phyloP scores from a whole-genome alignment of 2,329 filamentous ascomycete genomes.

The Cordyceps cicadae region DNA sequence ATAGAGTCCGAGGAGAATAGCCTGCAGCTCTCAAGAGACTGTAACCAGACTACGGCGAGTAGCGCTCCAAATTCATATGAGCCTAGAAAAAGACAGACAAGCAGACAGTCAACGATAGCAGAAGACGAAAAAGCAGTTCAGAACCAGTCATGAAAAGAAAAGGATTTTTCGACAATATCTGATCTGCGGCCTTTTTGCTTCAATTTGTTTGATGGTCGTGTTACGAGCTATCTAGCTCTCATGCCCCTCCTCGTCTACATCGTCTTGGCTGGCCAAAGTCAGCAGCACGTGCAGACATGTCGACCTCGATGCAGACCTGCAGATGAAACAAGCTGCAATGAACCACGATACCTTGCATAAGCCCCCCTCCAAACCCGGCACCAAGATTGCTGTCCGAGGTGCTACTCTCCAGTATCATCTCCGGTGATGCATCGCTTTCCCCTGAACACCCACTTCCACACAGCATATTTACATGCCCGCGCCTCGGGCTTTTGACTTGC shows the following conservation, averaged over 20 bases:
- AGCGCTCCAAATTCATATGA: constrained; percentile 58
- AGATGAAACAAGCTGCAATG: background rate
- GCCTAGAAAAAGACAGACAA: constrained; percentile 36
- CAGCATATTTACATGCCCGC: background rate
- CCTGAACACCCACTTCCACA: background rate
- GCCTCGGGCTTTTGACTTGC: background rate
- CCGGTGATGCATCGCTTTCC: too few species aligned
- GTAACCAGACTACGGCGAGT: constrained; percentile 50
- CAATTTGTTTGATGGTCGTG: constrained; percentile 10
- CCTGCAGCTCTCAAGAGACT: constrained; percentile 33
- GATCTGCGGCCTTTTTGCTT: constrained; percentile 23
- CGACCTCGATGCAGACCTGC: background rate
- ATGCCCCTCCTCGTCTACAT: constrained; percentile 24
- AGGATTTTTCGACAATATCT: constrained; percentile 34
- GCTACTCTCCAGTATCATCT: background rate
- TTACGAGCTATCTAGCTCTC: constrained; percentile 27
- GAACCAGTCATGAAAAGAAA: constrained; percentile 17
- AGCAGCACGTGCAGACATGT: background rate
- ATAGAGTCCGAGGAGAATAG: constrained; percentile 32
- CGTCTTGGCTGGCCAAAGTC: constrained; percentile 1
- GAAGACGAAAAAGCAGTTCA: constrained; percentile 33
- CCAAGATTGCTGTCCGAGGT: background rate
- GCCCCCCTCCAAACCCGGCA: background rate
- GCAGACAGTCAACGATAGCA: constrained; percentile 53
- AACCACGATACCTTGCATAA: background rate